phyloP scores from a whole-genome alignment of 2,329 filamentous ascomycete genomes.

The Talaromyces verruculosus region DNA sequence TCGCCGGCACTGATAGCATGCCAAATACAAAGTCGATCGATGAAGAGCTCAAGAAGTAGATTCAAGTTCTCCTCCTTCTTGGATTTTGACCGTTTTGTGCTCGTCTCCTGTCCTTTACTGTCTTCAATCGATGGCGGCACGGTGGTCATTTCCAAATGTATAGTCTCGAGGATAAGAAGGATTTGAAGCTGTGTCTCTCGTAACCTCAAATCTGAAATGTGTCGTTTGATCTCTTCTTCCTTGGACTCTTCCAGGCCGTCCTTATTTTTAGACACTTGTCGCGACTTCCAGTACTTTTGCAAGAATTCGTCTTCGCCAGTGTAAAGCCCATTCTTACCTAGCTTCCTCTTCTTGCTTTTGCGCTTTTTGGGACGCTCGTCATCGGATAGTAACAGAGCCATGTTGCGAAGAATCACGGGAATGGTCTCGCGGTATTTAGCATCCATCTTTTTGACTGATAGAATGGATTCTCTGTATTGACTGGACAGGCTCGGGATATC shows the following conservation, averaged over 20 bases:
- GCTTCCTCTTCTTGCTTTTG: constrained; percentile 43
- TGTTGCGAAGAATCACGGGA: constrained; percentile 40
- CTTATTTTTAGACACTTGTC: constrained; percentile 33
- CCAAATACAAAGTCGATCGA: constrained; percentile 54
- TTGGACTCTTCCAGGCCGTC: constrained; percentile 30
- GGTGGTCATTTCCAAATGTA: constrained; percentile 41
- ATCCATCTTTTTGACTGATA: constrained; percentile 50
- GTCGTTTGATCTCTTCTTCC: constrained; percentile 41
- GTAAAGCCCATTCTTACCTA: constrained; percentile 51
- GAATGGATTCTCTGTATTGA: constrained; percentile 45
- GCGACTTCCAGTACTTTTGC: constrained; percentile 48
- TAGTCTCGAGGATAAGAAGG: constrained; percentile 50
- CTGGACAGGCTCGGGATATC: constrained; percentile 33
- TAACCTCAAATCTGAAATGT: constrained; percentile 46
- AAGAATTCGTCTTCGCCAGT: constrained; percentile 46
- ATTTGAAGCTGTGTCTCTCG: constrained; percentile 53
- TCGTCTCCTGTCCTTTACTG: constrained; percentile 22
- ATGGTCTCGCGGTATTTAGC: constrained; percentile 49
- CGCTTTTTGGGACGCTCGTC: constrained; percentile 35
- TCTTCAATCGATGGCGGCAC: constrained; percentile 26
- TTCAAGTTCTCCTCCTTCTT: constrained; percentile 47
- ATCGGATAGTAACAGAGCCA: constrained; percentile 39
- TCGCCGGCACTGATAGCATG: constrained; percentile 49
- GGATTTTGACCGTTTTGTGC: constrained; percentile 29
- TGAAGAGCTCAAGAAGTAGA: constrained; percentile 47